These are phyloP conservation scores for Pythium biforme DNA, from an alignment of 352 stramenopile genomes.

Conservation along the genomic window DNA sequence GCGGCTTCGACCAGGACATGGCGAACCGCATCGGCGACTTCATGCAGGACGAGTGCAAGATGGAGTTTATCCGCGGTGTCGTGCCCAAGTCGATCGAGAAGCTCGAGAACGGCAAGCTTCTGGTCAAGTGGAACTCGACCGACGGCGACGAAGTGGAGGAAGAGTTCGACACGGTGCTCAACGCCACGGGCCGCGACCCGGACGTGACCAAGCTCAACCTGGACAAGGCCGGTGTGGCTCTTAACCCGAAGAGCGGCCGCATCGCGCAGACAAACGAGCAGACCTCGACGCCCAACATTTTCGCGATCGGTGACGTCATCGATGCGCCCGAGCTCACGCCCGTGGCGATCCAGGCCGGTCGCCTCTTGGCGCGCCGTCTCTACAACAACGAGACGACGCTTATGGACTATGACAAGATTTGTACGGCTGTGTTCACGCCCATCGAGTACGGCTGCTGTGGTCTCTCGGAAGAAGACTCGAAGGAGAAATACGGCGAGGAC, in stretches of 20 bases:
- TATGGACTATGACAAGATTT: conserved; percentile 95
- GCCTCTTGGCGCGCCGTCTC: conserved; percentile 88
- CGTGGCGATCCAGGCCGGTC: conserved; percentile 96
- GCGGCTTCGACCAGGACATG: conserved; percentile 98
- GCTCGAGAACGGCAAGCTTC: conserved; percentile 75
- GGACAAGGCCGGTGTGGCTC: conserved; percentile 81
- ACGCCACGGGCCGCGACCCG: conserved; percentile 91
- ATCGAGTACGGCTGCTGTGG: conserved; percentile 98
- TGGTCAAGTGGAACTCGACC: conserved; percentile 78
- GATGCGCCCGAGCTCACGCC: conserved; percentile 97
- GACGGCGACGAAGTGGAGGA: conserved; percentile 67
- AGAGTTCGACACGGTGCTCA: conserved; percentile 97
- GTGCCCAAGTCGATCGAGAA: conserved; percentile 93
- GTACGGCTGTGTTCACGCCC: conserved; percentile 94
- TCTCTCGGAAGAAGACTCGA: conserved; percentile 95
- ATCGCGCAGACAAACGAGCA: conserved; percentile 92
- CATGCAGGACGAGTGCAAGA: conserved; percentile 89
- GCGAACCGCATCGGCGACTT: conserved; percentile 91
- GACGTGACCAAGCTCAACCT: conserved; percentile 92
- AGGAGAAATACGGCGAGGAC: conserved; percentile 84
- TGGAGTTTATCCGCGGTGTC: conserved; percentile 90
- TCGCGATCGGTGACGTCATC: conserved; percentile 97
- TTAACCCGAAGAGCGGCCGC: conserved; percentile 92
- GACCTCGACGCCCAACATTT: conserved; percentile 94
- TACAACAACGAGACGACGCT: conserved; percentile 78